phyloP scores from a whole-genome alignment of 257 asterid genomes.

The Solanum dulcamara region DNA sequence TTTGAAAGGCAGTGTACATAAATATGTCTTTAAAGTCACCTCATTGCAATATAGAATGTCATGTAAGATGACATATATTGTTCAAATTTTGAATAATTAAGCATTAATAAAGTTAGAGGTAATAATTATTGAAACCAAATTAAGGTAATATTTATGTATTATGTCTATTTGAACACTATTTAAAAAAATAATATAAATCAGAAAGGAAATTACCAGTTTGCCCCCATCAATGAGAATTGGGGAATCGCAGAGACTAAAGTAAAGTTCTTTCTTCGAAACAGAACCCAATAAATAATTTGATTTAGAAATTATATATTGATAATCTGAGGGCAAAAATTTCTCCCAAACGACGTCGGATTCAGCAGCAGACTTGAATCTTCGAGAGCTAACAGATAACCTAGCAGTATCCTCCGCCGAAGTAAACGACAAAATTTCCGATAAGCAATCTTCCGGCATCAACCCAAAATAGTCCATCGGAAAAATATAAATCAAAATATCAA shows the following conservation, averaged over 20 bases:
- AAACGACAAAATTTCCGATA: constrained; percentile 6
- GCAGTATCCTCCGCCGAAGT: constrained; percentile 14
- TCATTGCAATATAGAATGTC: no score
- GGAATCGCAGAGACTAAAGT: background rate
- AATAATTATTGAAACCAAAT: no score
- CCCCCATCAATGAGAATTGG: background rate
- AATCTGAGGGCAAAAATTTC: background rate
- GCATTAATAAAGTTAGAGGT: no score
- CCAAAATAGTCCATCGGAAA: background rate
- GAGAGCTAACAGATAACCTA: background rate
- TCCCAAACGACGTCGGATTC: constrained; percentile 19
- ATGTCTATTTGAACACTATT: background rate
- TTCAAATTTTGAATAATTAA: no score
- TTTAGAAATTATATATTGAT: background rate
- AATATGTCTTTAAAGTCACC: no score
- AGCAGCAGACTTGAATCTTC: constrained; percentile 13
- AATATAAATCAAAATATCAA: background rate
- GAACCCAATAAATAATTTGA: background rate
- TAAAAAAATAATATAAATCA: no score
- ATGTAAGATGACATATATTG: no score
- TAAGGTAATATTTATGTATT: no score
- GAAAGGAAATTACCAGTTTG: background rate
- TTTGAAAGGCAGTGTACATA: no score
- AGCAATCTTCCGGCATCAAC: constrained; percentile 9
- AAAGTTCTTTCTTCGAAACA: background rate